Conservation (phyloP, 257 asterid species). For the Penstemon davidsonii region DNA sequence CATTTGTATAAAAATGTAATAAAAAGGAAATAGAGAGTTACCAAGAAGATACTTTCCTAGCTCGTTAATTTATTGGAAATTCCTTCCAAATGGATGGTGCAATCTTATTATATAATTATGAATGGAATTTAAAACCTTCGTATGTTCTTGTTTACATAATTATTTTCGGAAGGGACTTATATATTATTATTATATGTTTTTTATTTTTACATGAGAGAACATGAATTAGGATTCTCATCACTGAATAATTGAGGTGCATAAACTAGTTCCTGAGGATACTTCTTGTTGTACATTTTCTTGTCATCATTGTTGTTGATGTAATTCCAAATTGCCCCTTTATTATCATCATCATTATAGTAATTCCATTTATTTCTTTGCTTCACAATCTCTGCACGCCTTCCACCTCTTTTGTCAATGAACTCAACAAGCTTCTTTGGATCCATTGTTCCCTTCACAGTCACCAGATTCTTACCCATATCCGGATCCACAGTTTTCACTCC, state of each 20-base stretch:
- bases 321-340: neutral
- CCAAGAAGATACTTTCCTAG: too few species aligned
- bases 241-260: constrained; percentile 68
- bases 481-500: constrained; percentile 68
- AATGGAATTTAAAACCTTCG: too few species aligned
- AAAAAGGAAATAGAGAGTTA: too few species aligned
- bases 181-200: too few species aligned
- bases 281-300: neutral
- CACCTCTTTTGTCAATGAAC: constrained; percentile 47
- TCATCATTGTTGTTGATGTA: too few species aligned
- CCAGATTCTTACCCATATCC: constrained; percentile 50
- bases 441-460: constrained; percentile 66
- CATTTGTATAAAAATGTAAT: too few species aligned
- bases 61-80: too few species aligned
- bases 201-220: constrained; percentile 42
- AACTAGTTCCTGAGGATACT: constrained; percentile 30
- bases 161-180: too few species aligned
- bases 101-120: too few species aligned
- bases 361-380: constrained; percentile 23
- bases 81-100: too few species aligned
- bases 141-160: too few species aligned
- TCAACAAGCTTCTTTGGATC: constrained; percentile 54
- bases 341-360: neutral
- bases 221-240: constrained; percentile 80
- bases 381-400: constrained; percentile 52